These are phyloP conservation scores for Aspergillus bombycis DNA, from an alignment of 2,329 filamentous ascomycete species.

Conservation along the genomic window DNA sequence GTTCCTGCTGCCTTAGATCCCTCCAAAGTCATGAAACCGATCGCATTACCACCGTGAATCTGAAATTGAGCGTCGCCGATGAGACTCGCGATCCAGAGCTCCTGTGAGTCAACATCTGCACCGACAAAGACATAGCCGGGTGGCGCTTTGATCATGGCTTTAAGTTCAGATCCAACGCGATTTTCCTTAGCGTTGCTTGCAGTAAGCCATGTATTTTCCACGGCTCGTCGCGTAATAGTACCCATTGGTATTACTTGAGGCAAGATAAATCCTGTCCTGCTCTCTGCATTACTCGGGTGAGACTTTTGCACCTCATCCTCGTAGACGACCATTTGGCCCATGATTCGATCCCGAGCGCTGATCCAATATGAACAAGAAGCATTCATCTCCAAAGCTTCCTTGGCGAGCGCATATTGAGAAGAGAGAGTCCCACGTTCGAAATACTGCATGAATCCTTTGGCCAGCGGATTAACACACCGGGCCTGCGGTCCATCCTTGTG, in stretches of 20 bases:
- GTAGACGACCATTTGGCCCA: slow-evolving; percentile 93
- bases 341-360: slow-evolving; percentile 89
- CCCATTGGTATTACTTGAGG: slow-evolving; percentile 98
- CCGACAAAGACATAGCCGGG: slow-evolving; percentile 92
- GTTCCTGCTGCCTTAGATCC: slow-evolving; percentile 93
- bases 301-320: slow-evolving; percentile 59
- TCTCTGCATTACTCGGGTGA: slow-evolving; percentile 21
- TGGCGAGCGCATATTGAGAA: slow-evolving; percentile 87
- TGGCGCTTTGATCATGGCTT: slow-evolving; percentile 93
- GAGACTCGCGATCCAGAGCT: slow-evolving; percentile 96
- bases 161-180: slow-evolving; percentile 92
- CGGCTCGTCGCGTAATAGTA: slow-evolving; percentile 88
- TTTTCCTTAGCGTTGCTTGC: slow-evolving; percentile 97
- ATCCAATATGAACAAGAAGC: slow-evolving; percentile 99
- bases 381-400: slow-evolving; percentile 97
- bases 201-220: slow-evolving; percentile 98
- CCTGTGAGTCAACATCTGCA: slow-evolving; percentile 95
- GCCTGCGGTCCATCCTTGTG: slow-evolving; percentile 92
- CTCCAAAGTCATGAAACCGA: slow-evolving; percentile 98
- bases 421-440: slow-evolving; percentile 88
- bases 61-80: slow-evolving; percentile 94
- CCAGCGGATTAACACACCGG: slow-evolving; percentile 82
- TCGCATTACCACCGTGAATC: slow-evolving; percentile 92
- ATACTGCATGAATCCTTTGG: slow-evolving; percentile 86
- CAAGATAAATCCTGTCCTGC: slow-evolving; percentile 77